Percentiles rank a stretch among this genome's conserved stretches.
phyloP scores from a whole-genome alignment of 148 eudicot genomes.

The Pharnaceum exiguum region DNA sequence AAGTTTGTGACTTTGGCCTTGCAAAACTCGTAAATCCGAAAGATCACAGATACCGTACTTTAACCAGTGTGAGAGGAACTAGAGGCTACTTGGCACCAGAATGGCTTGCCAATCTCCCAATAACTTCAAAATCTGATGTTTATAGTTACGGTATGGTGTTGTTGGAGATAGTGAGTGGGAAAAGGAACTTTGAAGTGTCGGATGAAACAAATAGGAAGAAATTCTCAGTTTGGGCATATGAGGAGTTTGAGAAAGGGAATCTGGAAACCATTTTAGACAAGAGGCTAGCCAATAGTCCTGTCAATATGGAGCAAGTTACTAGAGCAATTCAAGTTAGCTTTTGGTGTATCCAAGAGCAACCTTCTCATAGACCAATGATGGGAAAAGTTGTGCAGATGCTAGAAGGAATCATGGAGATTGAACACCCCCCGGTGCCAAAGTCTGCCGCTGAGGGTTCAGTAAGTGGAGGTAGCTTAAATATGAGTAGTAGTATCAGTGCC shows the following conservation, averaged over 20 bases:
- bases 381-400: slow-evolving; percentile 91
- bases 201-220: slow-evolving; percentile 50
- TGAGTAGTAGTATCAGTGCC: slow-evolving; percentile 31
- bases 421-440: slow-evolving; percentile 63
- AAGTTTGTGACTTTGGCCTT: slow-evolving; percentile 85
- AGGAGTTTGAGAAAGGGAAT: slow-evolving; percentile 68
- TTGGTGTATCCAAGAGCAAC: slow-evolving; percentile 94
- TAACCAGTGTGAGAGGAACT: slow-evolving; percentile 75
- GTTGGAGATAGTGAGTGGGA: slow-evolving; percentile 74
- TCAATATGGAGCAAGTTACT: slow-evolving; percentile 53
- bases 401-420: slow-evolving; percentile 67
- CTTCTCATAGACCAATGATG: slow-evolving; percentile 77
- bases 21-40: slow-evolving; percentile 63
- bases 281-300: slow-evolving; percentile 35
- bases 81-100: slow-evolving; percentile 90
- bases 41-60: slow-evolving; percentile 58
- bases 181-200: slow-evolving; percentile 71
- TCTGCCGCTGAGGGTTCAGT: slow-evolving; percentile 31
- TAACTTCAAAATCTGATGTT: slow-evolving; percentile 77
- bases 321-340: slow-evolving; percentile 65
- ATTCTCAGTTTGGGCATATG: slow-evolving; percentile 69
- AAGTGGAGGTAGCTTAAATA: slow-evolving; percentile 35
- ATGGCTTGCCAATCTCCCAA: slow-evolving; percentile 77
- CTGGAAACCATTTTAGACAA: slow-evolving; percentile 39
- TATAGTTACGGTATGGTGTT: slow-evolving; percentile 84